These are phyloP conservation scores for Penicillium daleae DNA, from an alignment of 495 filamentous ascomycete genomes.

Conservation along the genomic window DNA sequence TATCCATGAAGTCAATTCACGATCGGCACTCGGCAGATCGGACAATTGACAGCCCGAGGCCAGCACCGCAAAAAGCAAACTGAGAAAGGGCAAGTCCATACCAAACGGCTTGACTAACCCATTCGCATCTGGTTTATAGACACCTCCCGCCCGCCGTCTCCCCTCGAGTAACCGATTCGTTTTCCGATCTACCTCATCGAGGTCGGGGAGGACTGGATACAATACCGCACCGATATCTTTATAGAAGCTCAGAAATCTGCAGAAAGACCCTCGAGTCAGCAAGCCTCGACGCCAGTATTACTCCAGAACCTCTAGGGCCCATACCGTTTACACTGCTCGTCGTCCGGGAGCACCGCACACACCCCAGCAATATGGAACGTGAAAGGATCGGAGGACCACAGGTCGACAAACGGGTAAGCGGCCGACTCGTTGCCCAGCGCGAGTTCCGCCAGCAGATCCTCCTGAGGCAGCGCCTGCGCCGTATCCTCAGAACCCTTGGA, in stretches of 20 bases:
- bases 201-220: slow-evolving; percentile 77
- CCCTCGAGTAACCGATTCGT: slow-evolving; percentile 69
- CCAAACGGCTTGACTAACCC: slow-evolving; percentile 48
- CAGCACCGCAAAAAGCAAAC: slow-evolving; percentile 72
- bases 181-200: slow-evolving; percentile 66
- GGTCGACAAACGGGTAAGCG: slow-evolving; percentile 75
- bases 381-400: slow-evolving; percentile 68
- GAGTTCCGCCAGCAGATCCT: slow-evolving; percentile 78
- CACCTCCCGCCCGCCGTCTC: slow-evolving; percentile 54
- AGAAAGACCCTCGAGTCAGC: slow-evolving; percentile 3
- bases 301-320: background rate
- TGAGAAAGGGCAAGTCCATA: slow-evolving; percentile 44
- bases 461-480: slow-evolving; percentile 65
- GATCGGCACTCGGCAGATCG: slow-evolving; percentile 59
- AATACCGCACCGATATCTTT: slow-evolving; percentile 76
- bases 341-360: slow-evolving; percentile 66
- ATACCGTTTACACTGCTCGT: slow-evolving; percentile 64
- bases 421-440: slow-evolving; percentile 78
- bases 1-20: slow-evolving; percentile 64
- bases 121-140: slow-evolving; percentile 42
- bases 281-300: background rate
- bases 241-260: slow-evolving; percentile 73
- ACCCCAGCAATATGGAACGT: slow-evolving; percentile 70
- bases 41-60: slow-evolving; percentile 81
- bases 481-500: slow-evolving; percentile 42